phyloP scores from a whole-genome alignment of 345 rosid species.

The Euphorbia pulcherrima region DNA sequence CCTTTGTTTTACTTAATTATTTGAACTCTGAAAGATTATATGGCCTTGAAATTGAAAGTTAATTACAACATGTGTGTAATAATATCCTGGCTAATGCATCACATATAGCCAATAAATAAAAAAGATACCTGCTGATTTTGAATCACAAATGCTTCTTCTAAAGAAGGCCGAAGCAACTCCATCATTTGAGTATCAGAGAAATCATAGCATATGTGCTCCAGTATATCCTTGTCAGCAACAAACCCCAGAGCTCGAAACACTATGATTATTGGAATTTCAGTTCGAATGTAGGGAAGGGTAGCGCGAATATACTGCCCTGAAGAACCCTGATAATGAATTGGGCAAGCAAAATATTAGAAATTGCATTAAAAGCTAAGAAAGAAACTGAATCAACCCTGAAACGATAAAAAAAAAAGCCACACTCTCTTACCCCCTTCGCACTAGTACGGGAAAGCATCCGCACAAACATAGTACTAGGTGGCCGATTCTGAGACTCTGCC shows the following conservation, averaged over 20 bases:
- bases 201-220: constrained; percentile 92
- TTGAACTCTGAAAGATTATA: too few relatives aligned
- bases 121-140: constrained; percentile 84
- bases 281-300: constrained; percentile 92
- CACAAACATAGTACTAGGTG: constrained; percentile 98
- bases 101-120: neutral
- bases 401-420: neutral
- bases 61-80: too few relatives aligned
- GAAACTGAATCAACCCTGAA: neutral
- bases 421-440: constrained; percentile 78
- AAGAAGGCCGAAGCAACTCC: constrained; percentile 94
- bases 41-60: too few relatives aligned
- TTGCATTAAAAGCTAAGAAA: too few relatives aligned
- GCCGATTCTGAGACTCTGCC: constrained; percentile 94
- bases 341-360: neutral
- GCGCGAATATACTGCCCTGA: constrained; percentile 95
- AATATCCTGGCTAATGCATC: too few relatives aligned
- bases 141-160: constrained; percentile 96
- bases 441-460: constrained; percentile 98
- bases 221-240: constrained; percentile 93
- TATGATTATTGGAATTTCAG: constrained; percentile 94
- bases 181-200: constrained; percentile 91
- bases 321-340: constrained; percentile 59
- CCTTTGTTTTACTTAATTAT: too few relatives aligned
- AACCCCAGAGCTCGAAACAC: constrained; percentile 96